These are phyloP conservation scores for Mortierella sp. DNA, from an alignment of 371 early-diverging fungal species.

Conservation along the genomic window DNA sequence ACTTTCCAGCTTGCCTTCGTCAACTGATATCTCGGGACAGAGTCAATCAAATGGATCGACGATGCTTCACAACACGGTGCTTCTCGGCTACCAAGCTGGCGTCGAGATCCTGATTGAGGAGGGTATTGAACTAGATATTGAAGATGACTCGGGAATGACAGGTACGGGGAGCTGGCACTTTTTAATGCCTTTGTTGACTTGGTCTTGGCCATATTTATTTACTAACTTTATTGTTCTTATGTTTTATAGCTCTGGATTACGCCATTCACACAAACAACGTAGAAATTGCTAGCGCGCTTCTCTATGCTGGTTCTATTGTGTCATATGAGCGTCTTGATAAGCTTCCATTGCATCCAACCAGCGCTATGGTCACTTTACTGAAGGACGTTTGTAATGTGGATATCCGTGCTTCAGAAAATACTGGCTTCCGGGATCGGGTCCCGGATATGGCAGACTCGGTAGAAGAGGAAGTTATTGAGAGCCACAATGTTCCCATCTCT, in stretches of 20 bases:
- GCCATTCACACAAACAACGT: slow-evolving; percentile 50
- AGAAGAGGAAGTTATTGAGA: slow-evolving; percentile 12
- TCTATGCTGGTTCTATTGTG: slow-evolving; percentile 45
- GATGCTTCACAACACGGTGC: slow-evolving; percentile 50
- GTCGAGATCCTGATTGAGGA: slow-evolving; percentile 51
- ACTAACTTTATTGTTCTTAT: background rate
- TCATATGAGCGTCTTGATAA: slow-evolving; percentile 39
- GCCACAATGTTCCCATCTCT: slow-evolving; percentile 1
- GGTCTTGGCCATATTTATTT: background rate
- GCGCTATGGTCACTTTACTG: slow-evolving; percentile 28
- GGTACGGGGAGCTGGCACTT: slow-evolving; percentile 11
- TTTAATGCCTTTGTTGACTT: background rate
- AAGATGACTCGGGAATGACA: slow-evolving; percentile 49
- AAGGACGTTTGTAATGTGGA: slow-evolving; percentile 36
- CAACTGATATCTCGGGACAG: slow-evolving; percentile 48
- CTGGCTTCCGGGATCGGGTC: slow-evolving; percentile 4
- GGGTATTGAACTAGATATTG: slow-evolving; percentile 51
- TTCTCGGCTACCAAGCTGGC: slow-evolving; percentile 46
- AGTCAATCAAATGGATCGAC: slow-evolving; percentile 50
- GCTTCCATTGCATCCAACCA: slow-evolving; percentile 29
- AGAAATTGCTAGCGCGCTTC: slow-evolving; percentile 41
- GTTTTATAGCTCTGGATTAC: slow-evolving; percentile 43
- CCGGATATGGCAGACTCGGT: slow-evolving; percentile 22
- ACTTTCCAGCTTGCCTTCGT: slow-evolving; percentile 36
- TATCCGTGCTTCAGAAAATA: slow-evolving; percentile 1